phyloP scores from a whole-genome alignment of 768 basidiomycete genomes.

The Boletellus sp. region DNA sequence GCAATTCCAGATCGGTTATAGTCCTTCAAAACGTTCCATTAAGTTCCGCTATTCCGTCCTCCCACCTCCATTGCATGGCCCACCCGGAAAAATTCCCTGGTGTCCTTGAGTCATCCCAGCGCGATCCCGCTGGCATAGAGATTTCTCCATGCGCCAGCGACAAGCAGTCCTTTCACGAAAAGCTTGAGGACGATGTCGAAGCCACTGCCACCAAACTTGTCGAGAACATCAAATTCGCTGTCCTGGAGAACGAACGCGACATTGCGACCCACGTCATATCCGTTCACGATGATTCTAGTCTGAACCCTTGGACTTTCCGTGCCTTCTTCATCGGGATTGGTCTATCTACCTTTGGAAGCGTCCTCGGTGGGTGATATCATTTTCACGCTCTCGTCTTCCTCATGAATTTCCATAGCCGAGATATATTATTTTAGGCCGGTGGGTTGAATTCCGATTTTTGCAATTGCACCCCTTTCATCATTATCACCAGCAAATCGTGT shows the following conservation, averaged over 20 bases:
- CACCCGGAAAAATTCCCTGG: neutral
- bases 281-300: slow-evolving; percentile 28
- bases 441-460: neutral
- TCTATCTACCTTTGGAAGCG: slow-evolving; percentile 48
- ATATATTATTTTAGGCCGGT: slow-evolving; percentile 63
- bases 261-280: slow-evolving; percentile 47
- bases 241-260: slow-evolving; percentile 43
- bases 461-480: slow-evolving; percentile 2
- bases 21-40: neutral
- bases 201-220: slow-evolving; percentile 3
- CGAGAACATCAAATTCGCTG: slow-evolving; percentile 5
- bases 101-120: neutral
- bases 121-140: neutral
- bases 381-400: neutral
- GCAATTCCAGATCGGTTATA: too few species aligned
- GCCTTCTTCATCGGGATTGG: slow-evolving; percentile 53
- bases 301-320: slow-evolving; percentile 38
- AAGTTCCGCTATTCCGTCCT: neutral
- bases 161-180: slow-evolving; percentile 22
- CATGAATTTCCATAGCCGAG: slow-evolving; percentile 35
- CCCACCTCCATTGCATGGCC: slow-evolving; percentile 8
- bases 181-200: slow-evolving; percentile 39
- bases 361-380: slow-evolving; percentile 36
- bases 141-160: slow-evolving; percentile 9
- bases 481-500: slow-evolving; percentile 43